Base-by-base conservation (phyloP, 257 asterid genomes). In the Nicotiana obtusifolia region DNA sequence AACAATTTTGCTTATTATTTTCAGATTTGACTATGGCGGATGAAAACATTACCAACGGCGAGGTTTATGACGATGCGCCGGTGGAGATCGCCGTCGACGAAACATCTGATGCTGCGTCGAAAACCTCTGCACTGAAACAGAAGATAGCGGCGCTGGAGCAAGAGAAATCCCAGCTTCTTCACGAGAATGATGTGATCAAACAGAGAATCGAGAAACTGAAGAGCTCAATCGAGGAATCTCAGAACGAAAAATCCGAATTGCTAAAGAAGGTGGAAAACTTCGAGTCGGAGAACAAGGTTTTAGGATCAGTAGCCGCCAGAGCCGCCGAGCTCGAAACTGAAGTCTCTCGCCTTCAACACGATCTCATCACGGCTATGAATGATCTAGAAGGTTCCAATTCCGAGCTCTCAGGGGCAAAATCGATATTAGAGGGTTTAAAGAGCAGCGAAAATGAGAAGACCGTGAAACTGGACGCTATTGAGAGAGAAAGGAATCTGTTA, bases 271-370 rank as follows among this genome's bases (percentile, higher is more conserved):
- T 87, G 24, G 88, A 81, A 28, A 83, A 87, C 19, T 82, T 85
- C 5, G 86, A 73, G 62, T 84, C 90, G 0, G 94, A 91, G 81
- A 88, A 47, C 76, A 87, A 65, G 81, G 80, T 54, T 1, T 64
- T 90, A 81, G 91, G 82, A 57, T 60, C 84, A 1, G 97, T 90
- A 81, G 93, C 91, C 15, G 87, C 89, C 20, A 87, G 97, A 83
- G 94, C 97, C 17, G 81, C 92, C 8, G 91, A 87, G 86, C 85
- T 94, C 31, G 98, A 94, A 82, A 73, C 81, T 0, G 94, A 91
- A 81, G 93, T 89, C 60, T 85, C 93, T 2, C 83, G 89, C 77
- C 86, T 91, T 86, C 93, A 92, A 65, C 96, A 88, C 64, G 97
- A 92, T 82, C 77, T 93, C 88, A 87, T 81, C 3, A 82, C 89